Conservation (phyloP, 140 eudicot genomes). For the Anethum foeniculum region DNA sequence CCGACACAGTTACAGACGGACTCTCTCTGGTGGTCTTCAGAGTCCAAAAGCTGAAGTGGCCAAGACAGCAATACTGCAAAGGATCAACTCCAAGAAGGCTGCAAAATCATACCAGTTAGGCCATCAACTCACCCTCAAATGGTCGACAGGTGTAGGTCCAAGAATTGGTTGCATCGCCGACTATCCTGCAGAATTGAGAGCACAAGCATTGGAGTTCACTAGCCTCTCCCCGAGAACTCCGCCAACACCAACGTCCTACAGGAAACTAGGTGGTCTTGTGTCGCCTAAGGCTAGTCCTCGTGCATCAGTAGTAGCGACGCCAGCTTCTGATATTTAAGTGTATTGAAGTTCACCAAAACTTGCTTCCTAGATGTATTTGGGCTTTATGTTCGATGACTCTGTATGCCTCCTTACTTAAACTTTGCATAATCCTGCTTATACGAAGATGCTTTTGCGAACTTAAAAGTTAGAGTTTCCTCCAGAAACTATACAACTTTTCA, state of each 20-base stretch:
- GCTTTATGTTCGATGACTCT: background rate
- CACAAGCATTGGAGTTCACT: constrained; percentile 27
- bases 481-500: too few relatives aligned
- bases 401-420: background rate
- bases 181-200: constrained; percentile 30
- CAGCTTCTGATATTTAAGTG: background rate
- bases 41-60: constrained; percentile 22
- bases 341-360: background rate
- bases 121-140: constrained; percentile 26
- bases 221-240: constrained; percentile 20
- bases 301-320: background rate
- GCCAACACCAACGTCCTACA: constrained; percentile 8
- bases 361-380: background rate
- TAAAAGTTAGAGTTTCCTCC: background rate
- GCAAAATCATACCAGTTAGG: constrained; percentile 26
- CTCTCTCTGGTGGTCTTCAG: constrained; percentile 20
- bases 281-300: constrained; percentile 5
- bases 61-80: constrained; percentile 22
- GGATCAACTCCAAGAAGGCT: constrained; percentile 33
- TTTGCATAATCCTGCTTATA: background rate
- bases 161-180: constrained; percentile 35
- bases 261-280: background rate
- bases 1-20: constrained; percentile 16
- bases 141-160: constrained; percentile 37
- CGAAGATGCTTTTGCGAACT: background rate